These are phyloP conservation scores for Aschersonia sp. DNA, from an alignment of 2,329 filamentous ascomycete genomes.

Conservation along the genomic window DNA sequence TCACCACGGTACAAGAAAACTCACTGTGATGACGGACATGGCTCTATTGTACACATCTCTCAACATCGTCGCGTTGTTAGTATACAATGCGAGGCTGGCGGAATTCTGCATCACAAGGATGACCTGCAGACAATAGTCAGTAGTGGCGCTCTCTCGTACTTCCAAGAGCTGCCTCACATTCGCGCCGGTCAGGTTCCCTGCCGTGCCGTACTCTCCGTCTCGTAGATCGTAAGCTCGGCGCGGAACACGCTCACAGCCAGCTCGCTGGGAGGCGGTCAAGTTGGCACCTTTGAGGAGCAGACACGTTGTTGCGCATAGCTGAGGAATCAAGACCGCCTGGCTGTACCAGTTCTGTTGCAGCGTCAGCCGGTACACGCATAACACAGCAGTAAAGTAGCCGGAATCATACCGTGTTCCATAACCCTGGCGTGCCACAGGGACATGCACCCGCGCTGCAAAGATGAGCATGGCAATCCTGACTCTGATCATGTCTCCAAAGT, in stretches of 20 bases:
- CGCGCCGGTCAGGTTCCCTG: conserved; percentile 8
- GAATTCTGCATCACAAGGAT: conserved; percentile 11
- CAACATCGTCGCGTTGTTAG: conserved; percentile 8
- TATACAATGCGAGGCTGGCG: conserved; percentile 9
- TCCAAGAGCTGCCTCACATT: conserved; percentile 5
- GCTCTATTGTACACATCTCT: conserved; percentile 6
- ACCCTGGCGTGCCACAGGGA: conserved; percentile 2
- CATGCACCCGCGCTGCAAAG: conserved; percentile 3
- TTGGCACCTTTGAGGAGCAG: conserved; percentile 7
- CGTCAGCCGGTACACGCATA: neutral
- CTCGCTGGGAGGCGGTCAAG: conserved; percentile 5
- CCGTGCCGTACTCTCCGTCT: conserved; percentile 7
- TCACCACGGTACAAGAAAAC: neutral
- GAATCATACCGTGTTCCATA: conserved; percentile 8
- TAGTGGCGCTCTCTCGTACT: too few relatives aligned
- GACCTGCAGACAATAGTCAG: conserved; percentile 1
- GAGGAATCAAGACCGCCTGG: conserved; percentile 10
- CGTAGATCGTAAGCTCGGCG: conserved; percentile 8
- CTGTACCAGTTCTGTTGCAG: conserved; percentile 10
- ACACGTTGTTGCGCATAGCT: conserved; percentile 9
- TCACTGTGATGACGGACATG: conserved; percentile 8
- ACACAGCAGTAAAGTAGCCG: neutral
- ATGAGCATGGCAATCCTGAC: neutral
- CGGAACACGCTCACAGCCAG: conserved; percentile 9
- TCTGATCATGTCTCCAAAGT: neutral